Percentiles rank a stretch among this genome's conserved stretches.
Conservation (phyloP, 257 asterid species). For the Solanum corneliomulleri region DNA sequence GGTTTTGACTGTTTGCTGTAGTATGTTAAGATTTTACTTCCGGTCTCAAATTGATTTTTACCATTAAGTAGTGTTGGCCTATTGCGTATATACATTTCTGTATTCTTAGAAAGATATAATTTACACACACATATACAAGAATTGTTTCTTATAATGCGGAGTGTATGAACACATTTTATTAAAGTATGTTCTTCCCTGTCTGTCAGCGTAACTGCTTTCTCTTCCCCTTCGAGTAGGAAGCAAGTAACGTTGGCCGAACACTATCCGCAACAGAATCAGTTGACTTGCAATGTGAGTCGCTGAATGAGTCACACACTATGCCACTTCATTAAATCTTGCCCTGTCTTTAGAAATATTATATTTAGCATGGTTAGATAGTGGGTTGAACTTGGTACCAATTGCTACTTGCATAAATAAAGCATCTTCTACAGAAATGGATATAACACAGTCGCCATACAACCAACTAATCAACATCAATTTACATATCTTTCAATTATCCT, state of each 20-base stretch:
- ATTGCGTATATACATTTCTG: neutral
- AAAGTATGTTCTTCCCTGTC: neutral
- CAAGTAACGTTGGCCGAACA: neutral
- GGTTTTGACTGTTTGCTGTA: neutral
- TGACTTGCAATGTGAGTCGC: neutral
- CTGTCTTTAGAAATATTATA: neutral
- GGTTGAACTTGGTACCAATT: neutral
- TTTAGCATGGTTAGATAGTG: neutral
- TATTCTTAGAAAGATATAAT: neutral
- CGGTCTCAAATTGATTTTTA: neutral
- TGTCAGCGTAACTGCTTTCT: neutral
- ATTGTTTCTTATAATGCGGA: neutral
- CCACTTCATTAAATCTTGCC: neutral
- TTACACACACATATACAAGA: too few relatives aligned
- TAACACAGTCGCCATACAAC: neutral
- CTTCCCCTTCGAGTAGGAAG: neutral
- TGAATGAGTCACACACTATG: neutral
- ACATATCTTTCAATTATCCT: neutral
- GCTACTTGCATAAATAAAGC: neutral
- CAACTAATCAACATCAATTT: neutral
- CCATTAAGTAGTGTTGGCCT: neutral
- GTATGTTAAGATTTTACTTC: neutral
- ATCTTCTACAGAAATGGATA: neutral
- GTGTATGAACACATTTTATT: neutral
- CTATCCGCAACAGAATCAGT: neutral